Percentiles rank a stretch among this genome's conserved stretches.
phyloP scores from a whole-genome alignment of 768 basidiomycete species.

The Leccinum arenicola region DNA sequence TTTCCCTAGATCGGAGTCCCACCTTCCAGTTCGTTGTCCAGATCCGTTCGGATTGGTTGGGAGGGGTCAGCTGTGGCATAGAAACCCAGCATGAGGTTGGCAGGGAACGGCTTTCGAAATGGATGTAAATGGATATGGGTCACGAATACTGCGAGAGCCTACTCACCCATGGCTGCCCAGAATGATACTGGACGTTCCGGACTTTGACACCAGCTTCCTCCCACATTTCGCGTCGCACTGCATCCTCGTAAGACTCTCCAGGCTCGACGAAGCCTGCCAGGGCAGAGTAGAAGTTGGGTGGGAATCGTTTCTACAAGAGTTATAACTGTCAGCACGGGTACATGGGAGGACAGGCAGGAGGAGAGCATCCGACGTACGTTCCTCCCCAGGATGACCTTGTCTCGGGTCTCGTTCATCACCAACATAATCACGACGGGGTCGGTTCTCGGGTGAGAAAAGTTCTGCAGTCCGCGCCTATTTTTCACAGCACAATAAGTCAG shows the following conservation, averaged over 20 bases:
- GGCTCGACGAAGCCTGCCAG: constrained; percentile 94
- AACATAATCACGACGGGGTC: constrained; percentile 93
- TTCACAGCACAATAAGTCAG: constrained; percentile 1
- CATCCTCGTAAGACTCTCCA: constrained; percentile 92
- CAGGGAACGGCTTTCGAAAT: constrained; percentile 73
- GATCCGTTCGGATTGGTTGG: constrained; percentile 74
- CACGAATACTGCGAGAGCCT: neutral
- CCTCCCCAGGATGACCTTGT: constrained; percentile 84
- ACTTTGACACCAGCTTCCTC: constrained; percentile 94
- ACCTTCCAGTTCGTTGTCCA: constrained; percentile 97
- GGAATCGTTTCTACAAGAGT: constrained; percentile 54
- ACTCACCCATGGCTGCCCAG: constrained; percentile 83
- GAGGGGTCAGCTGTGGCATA: constrained; percentile 74
- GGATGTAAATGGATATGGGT: neutral
- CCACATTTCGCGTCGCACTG: constrained; percentile 89
- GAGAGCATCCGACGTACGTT: constrained; percentile 49
- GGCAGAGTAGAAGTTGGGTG: constrained; percentile 77
- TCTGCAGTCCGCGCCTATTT: constrained; percentile 77
- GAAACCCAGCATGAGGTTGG: constrained; percentile 89
- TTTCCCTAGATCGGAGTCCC: neutral
- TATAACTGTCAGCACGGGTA: neutral
- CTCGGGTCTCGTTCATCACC: constrained; percentile 72
- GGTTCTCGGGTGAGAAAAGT: constrained; percentile 79
- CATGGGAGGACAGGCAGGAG: neutral
- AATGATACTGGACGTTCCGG: constrained; percentile 81